Evolutionary conservation across 106 monocot species (phyloP).

Genomic region (Phalaenopsis aphrodite): DNA sequence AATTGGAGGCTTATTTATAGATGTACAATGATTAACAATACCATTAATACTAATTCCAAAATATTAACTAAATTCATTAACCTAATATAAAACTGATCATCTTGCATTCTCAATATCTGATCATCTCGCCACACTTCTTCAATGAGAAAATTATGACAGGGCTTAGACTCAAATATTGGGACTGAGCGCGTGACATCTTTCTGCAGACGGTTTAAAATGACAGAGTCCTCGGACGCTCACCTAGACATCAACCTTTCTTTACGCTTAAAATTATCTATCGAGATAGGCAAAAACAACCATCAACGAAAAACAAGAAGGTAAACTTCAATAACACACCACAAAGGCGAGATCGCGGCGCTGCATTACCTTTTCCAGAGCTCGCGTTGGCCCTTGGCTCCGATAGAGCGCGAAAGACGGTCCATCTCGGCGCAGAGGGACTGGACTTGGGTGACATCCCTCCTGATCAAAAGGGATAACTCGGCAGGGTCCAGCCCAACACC

Average conservation of each 20-base stretch:
- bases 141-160: neutral
- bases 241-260: neutral
- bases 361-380: constrained; percentile 88
- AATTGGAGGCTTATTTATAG: no score
- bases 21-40: no score
- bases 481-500: constrained; percentile 18
- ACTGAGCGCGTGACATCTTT: neutral
- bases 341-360: neutral
- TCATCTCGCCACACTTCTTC: neutral
- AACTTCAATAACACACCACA: neutral
- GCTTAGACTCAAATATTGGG: neutral
- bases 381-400: constrained; percentile 57
- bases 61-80: no score
- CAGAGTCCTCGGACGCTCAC: neutral
- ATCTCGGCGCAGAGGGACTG: constrained; percentile 76
- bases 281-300: neutral
- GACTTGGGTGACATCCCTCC: constrained; percentile 69
- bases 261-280: neutral
- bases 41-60: neutral
- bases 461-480: constrained; percentile 40
- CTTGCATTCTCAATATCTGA: no score
- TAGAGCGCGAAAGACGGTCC: constrained; percentile 83
- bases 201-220: neutral
- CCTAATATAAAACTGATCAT: no score
- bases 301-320: neutral